Base-by-base conservation (phyloP, 148 eudicot species). In the Polygonum aviculare region DNA sequence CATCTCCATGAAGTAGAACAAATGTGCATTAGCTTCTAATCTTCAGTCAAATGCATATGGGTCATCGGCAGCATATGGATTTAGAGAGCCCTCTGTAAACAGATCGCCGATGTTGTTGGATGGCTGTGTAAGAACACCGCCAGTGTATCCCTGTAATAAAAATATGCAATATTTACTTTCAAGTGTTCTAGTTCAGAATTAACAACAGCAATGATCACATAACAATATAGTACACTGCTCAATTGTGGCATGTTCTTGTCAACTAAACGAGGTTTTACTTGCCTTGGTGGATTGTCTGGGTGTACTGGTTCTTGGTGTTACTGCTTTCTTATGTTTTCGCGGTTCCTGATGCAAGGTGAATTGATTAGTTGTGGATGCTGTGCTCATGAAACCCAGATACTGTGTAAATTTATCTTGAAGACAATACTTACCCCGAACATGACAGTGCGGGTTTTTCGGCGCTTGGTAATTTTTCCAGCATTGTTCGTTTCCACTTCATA, bases 21-120 rank as follows among this genome's bases (percentile, higher is more conserved):
- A 57, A 19, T 1, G 63, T 51, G 63, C 9, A 57, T 57, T 67
- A 67, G 72, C 69, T 38, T 67, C 45, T 41, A 21, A 95, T 93
- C 93, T 87, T 87, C 85, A 95, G 77, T 88, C 99, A 76, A 95
- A 95, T 74, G 94, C 94, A 83, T 95, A 95, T 57, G 99, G 99
- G 82, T 95, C 99, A 78, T 93, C 98, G 36, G 36, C 72, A 83
- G 12, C 69, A 83, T 95, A 95, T 77, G 99, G 99, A 90, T 95
- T 91, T 80, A 95, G 77, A 69, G 99, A 93, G 47, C 97, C 99
- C 87, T 95, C 99, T 51, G 94, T 79, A 85, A 95, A 95, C 84
- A 95, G 75, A 80, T 92, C 98, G n/a, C 94, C 99, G 41, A 95
- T 87, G 83, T 88, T 89, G 81, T 88, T 89, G 81, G 90, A 74